A percentile compares a stretch with the other conserved stretches of the same genome.
Conservation (phyloP, 2,329 filamentous ascomycete species). For the Aureobasidium sp. region DNA sequence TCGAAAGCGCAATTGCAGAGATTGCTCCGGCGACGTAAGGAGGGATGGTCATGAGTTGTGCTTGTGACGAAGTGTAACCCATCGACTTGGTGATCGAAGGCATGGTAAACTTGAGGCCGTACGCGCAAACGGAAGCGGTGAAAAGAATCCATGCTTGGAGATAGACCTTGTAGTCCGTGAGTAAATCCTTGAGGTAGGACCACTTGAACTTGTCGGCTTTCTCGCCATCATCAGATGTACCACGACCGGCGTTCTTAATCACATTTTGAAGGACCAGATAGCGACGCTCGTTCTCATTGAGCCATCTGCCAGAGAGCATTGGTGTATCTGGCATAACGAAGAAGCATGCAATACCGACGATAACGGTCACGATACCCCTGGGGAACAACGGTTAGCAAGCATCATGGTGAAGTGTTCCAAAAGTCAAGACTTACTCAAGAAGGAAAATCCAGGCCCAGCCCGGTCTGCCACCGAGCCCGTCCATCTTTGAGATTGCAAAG, state of each 20-base stretch:
- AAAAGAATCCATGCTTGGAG: slow-evolving; percentile 19
- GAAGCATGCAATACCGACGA: slow-evolving; percentile 44
- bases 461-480: slow-evolving; percentile 30
- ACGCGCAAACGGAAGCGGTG: slow-evolving; percentile 20
- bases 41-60: slow-evolving; percentile 21
- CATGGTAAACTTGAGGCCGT: slow-evolving; percentile 19
- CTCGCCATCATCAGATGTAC: slow-evolving; percentile 11
- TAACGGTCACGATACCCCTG: slow-evolving; percentile 41
- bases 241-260: slow-evolving; percentile 16
- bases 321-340: slow-evolving; percentile 45
- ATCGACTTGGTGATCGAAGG: slow-evolving; percentile 15
- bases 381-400: neutral
- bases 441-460: slow-evolving; percentile 40
- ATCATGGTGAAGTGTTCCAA: neutral
- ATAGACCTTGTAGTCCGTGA: slow-evolving; percentile 20
- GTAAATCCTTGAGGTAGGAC: slow-evolving; percentile 17
- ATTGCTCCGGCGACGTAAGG: slow-evolving; percentile 24
- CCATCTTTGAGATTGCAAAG: slow-evolving; percentile 29
- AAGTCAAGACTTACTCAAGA: slow-evolving; percentile 32
- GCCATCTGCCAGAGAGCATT: slow-evolving; percentile 20
- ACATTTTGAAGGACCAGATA: slow-evolving; percentile 16
- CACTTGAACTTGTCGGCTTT: slow-evolving; percentile 19
- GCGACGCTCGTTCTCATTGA: slow-evolving; percentile 17
- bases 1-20: slow-evolving; percentile 20
- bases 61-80: slow-evolving; percentile 17